Evolutionary conservation across 768 basidiomycete genomes (phyloP).

Genomic region (Amanita rimosa): DNA sequence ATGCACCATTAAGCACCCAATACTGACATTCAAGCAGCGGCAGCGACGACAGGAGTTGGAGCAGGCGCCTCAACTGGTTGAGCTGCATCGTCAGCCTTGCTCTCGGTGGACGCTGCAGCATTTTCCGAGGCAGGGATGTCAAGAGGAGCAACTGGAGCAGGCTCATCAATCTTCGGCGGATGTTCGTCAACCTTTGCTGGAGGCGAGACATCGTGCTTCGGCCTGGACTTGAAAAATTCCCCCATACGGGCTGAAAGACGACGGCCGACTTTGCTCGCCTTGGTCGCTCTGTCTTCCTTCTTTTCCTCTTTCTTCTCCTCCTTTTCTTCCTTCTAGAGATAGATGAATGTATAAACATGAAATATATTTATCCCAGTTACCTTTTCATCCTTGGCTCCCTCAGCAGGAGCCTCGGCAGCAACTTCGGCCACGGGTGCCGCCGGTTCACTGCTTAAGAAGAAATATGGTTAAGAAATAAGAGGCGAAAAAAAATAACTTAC

Average conservation of each 20-base stretch:
- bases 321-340: slow-evolving; percentile 16
- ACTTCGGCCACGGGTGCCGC: slow-evolving; percentile 29
- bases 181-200: slow-evolving; percentile 83
- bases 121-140: slow-evolving; percentile 61
- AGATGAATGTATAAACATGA: neutral
- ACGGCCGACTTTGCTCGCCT: slow-evolving; percentile 58
- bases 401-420: slow-evolving; percentile 33
- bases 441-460: slow-evolving; percentile 29
- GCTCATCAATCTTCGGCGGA: slow-evolving; percentile 83
- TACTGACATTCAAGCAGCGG: slow-evolving; percentile 53
- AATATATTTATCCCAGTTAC: slow-evolving; percentile 18
- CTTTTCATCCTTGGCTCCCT: slow-evolving; percentile 51
- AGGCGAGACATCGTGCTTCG: slow-evolving; percentile 48
- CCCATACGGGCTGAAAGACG: slow-evolving; percentile 78
- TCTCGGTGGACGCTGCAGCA: slow-evolving; percentile 23
- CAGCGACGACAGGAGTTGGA: slow-evolving; percentile 60
- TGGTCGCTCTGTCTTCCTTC: slow-evolving; percentile 34
- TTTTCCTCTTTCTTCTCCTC: slow-evolving; percentile 39
- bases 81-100: slow-evolving; percentile 27
- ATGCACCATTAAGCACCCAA: slow-evolving; percentile 26
- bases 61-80: slow-evolving; percentile 36
- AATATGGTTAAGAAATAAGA: slow-evolving; percentile 10
- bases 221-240: slow-evolving; percentile 73
- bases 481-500: slow-evolving; percentile 26
- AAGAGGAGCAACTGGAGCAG: slow-evolving; percentile 70